Evolutionary conservation across 2,329 filamentous ascomycete species (phyloP), one percentile per base, ranked within the genome.

Genomic region (Arthrocladium fulminans): DNA sequence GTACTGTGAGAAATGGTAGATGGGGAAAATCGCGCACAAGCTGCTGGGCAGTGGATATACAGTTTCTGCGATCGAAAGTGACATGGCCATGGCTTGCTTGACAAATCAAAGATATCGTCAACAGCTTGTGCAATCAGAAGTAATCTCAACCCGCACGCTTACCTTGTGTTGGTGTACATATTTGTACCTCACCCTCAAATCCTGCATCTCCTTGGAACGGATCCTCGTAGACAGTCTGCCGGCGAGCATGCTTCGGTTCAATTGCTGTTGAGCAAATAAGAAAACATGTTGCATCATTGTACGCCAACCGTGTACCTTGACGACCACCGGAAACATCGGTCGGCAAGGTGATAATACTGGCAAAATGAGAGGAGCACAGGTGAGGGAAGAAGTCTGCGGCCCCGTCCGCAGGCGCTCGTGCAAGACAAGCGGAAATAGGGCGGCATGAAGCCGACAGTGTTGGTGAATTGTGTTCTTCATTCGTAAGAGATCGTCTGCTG

Each of bases 251-350:
- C 63, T 35, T 35, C 22, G 13, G 32, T 29, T 54, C 48, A 56
- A 55, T 46, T 53, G 60, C 55, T 54, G 41, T 23, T 45, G 59
- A 67, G 63, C 64, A 60, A 67, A 73, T 66, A 62, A 63, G 59
- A 67, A 46, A 51, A 52, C 47, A 50, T 48, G 45, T 25, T 60
- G 65, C 62, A 70, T 92, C 76, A 61, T 69, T 95, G 75, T 95
- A 76, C 86, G 88, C 88, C 79, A 89, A 78, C 80, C 81, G 85
- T 94, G 81, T 95, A 95, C 83, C 88, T 87, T 80, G 80, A 80
- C 83, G 85, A 87, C 63, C 73, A 68, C 60, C 60, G 54, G 55
- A 62, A 53, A 53, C 57, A 51, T n/a, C n/a, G 84, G 80, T 82
- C 79, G 76, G 83, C 80, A 81, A 82, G 86, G 85, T 84, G 87